A percentile compares a stretch with the other conserved stretches of the same genome.
Evolutionary conservation across 257 asterid species (phyloP).

Genomic region (Sherardia arvensis): DNA sequence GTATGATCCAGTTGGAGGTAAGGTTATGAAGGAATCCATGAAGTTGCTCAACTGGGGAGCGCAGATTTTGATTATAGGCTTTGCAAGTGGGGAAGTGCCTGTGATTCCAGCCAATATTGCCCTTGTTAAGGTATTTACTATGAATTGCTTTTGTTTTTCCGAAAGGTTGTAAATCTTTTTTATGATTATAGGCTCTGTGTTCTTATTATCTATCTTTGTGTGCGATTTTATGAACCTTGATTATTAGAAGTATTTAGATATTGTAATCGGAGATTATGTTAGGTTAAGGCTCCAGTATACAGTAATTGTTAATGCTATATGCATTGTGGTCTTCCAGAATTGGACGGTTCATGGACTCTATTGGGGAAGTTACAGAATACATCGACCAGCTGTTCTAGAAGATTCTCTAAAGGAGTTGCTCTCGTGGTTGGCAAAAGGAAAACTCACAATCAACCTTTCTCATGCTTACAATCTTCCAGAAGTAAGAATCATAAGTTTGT

Average conservation of each 20-base stretch:
- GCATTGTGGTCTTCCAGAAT: constrained; percentile 36
- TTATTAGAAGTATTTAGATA: neutral
- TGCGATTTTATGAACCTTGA: neutral
- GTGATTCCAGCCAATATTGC: constrained; percentile 80
- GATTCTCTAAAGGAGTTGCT: constrained; percentile 80
- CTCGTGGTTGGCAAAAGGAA: constrained; percentile 74
- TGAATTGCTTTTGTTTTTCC: neutral
- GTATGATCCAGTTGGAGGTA: constrained; percentile 98
- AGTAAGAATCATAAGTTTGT: constrained; percentile 38
- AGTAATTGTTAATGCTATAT: neutral
- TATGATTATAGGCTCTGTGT: neutral
- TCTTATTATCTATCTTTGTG: too few species aligned
- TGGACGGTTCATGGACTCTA: constrained; percentile 94
- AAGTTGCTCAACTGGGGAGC: constrained; percentile 94
- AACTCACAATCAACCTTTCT: constrained; percentile 57
- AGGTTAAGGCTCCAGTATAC: neutral
- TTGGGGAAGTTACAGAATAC: constrained; percentile 84
- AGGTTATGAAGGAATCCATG: constrained; percentile 66
- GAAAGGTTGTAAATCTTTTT: neutral
- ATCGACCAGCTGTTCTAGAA: constrained; percentile 53
- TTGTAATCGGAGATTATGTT: neutral
- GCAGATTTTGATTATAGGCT: constrained; percentile 81
- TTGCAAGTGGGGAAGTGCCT: constrained; percentile 95
- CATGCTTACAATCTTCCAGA: constrained; percentile 53
- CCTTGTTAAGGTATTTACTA: constrained; percentile 70